Evolutionary conservation across 31 red algal species (phyloP).

Genomic region (Asparagopsis taxiformis): DNA sequence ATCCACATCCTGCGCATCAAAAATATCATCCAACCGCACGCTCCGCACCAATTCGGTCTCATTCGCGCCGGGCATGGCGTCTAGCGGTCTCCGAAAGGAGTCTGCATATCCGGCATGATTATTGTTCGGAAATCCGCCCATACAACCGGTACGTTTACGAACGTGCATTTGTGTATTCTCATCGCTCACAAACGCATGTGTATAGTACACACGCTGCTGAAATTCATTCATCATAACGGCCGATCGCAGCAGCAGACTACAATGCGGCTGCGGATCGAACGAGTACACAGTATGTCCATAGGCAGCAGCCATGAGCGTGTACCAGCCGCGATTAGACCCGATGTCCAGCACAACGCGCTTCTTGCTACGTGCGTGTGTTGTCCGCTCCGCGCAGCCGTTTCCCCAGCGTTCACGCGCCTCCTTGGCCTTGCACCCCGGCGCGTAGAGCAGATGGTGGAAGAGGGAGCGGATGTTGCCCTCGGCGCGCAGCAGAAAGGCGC

Average conservation of each 20-base stretch:
- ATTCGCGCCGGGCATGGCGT: conserved; percentile 17
- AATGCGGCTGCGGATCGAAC: conserved; percentile 41
- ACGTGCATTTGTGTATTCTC: conserved; percentile 6
- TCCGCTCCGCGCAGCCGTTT: conserved; percentile 4
- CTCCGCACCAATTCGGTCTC: conserved; percentile 9
- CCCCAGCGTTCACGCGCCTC: conserved; percentile 19
- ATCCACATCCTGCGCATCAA: conserved; percentile 8
- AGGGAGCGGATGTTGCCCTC: conserved; percentile 24
- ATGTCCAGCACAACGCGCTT: conserved; percentile 25
- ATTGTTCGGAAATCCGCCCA: conserved; percentile 34
- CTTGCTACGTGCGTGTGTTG: neutral
- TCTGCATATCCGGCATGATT: conserved; percentile 44
- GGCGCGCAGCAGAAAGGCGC: conserved; percentile 13
- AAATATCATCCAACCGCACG: conserved; percentile 18
- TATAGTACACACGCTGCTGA: conserved; percentile 5
- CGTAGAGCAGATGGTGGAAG: conserved; percentile 21
- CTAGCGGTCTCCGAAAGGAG: conserved; percentile 15
- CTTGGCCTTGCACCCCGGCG: conserved; percentile 1
- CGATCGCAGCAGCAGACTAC: neutral
- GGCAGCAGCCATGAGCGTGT: conserved; percentile 28
- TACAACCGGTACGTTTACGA: conserved; percentile 32
- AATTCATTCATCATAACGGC: conserved; percentile 21
- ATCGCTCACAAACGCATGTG: conserved; percentile 25
- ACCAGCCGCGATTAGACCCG: conserved; percentile 34
- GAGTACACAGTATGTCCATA: conserved; percentile 27